Evolutionary conservation across 352 stramenopile species (phyloP), one percentile per base, ranked within the genome.

Genomic region (Globisporangium paddicum): DNA sequence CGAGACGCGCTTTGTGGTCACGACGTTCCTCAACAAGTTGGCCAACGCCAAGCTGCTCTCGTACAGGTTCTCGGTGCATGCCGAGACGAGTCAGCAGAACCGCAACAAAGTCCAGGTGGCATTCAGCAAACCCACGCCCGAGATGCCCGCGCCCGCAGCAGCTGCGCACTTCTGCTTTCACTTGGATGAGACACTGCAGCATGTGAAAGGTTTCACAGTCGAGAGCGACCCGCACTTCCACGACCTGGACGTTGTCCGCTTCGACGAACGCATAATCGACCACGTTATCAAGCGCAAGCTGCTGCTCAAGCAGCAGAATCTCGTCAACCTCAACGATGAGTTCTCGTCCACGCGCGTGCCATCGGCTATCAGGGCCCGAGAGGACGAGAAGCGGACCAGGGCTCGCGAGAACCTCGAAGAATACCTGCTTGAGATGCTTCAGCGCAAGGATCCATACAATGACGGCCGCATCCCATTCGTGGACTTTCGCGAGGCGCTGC

Each of bases 141-240:
- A 68, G 32, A 34, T 55, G 23, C 78, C 80, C 0, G 57, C 80
- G 0, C 60, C 77, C 1, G 58, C 71, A 2, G 78, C 81, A 1
- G 81, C 85, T 19, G 75, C 79, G 35, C 64, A 83, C 42, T 75
- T 87, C n/a, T 75, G 64, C 50, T 90, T 90, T 61, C 53, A 76
- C 30, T 49, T 90, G 16, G 73, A 76, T 28, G 47, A 69, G 35
- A 55, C 68, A 11, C 68, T 83, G 16, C 69, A 72, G 40, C 40
- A 58, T 5, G 78, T 89, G 6, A 47, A 61, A 14, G 77, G 76
- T 8, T 90, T 89, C 68, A 82, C 68, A 2, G 62, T 87, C 19
- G 81, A 89, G 61, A 73, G 77, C 23, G 81, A 90, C 48, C 66
- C 68, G 42, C 81, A 90, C 57, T 77, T 86, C 54, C 77, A 86